Evolutionary conservation across 2,329 filamentous ascomycete species (phyloP).

Genomic region (Scedosporium apiospermum): DNA sequence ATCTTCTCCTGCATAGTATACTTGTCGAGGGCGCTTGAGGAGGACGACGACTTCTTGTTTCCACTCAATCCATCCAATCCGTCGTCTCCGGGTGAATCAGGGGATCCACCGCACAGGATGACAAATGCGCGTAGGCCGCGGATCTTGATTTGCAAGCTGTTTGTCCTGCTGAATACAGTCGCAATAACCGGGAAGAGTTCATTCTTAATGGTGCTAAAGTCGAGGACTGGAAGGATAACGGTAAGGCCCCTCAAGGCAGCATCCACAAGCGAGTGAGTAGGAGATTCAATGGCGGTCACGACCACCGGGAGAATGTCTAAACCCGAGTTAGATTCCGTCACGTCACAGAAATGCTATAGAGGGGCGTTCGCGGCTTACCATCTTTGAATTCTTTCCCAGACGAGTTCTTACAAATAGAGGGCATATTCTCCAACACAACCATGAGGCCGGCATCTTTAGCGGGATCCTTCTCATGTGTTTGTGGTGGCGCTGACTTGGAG

Average conservation of each 20-base stretch:
- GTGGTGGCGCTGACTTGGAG: constrained; percentile 36
- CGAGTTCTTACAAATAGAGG: constrained; percentile 67
- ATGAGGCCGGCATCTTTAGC: constrained; percentile 83
- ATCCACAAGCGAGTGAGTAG: constrained; percentile 83
- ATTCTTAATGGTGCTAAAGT: constrained; percentile 95
- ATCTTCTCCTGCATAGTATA: constrained; percentile 98
- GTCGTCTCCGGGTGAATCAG: constrained; percentile 46
- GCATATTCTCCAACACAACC: constrained; percentile 79
- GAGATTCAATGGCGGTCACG: constrained; percentile 72
- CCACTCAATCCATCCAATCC: constrained; percentile 64
- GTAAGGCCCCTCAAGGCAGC: constrained; percentile 71
- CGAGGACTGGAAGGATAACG: constrained; percentile 73
- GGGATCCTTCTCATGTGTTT: constrained; percentile 62
- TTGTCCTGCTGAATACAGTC: constrained; percentile 83
- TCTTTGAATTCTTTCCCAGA: constrained; percentile 93
- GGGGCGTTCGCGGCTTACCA: constrained; percentile 37
- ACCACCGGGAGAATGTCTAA: constrained; percentile 82
- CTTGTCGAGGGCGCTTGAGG: constrained; percentile 69
- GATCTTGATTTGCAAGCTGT: constrained; percentile 89
- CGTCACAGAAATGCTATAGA: neutral
- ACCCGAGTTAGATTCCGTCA: constrained; percentile 1
- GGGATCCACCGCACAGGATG: constrained; percentile 73
- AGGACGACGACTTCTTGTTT: constrained; percentile 49
- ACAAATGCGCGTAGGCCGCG: constrained; percentile 83
- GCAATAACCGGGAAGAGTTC: constrained; percentile 92